phyloP scores from a whole-genome alignment of 768 basidiomycete genomes.

The Astraeus odoratus region DNA sequence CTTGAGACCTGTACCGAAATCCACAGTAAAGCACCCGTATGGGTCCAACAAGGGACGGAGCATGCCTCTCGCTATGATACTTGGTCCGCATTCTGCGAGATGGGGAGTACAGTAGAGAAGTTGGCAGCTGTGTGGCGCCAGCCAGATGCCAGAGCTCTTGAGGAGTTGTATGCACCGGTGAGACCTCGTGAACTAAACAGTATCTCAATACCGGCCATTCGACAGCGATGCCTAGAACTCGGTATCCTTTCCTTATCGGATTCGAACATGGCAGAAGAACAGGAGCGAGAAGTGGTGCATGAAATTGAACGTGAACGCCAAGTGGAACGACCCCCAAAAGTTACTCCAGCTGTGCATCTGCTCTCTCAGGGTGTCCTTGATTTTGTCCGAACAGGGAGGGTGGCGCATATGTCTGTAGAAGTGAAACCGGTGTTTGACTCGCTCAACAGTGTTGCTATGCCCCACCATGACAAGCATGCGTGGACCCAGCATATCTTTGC shows the following conservation, averaged over 20 bases:
- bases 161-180: constrained; percentile 25
- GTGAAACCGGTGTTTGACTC: constrained; percentile 19
- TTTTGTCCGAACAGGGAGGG: too few relatives aligned
- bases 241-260: constrained; percentile 19
- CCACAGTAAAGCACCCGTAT: constrained; percentile 30
- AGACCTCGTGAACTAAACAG: constrained; percentile 4
- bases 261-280: constrained; percentile 35
- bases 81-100: constrained; percentile 13
- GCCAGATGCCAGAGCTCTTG: constrained; percentile 31
- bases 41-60: constrained; percentile 36
- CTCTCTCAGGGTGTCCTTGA: constrained; percentile 20
- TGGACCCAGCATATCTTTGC: constrained; percentile 12
- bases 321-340: constrained; percentile 28
- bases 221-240: constrained; percentile 19
- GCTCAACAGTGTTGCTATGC: constrained; percentile 6
- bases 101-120: background rate
- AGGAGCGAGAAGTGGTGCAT: constrained; percentile 39
- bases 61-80: constrained; percentile 21
- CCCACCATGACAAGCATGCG: constrained; percentile 10
- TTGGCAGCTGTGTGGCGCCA: constrained; percentile 29
- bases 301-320: constrained; percentile 36
- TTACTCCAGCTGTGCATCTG: constrained; percentile 20
- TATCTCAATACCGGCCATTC: constrained; percentile 13
- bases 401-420: too few relatives aligned
- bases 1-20: constrained; percentile 36